Evolutionary conservation across 305 asterid genomes (phyloP).

Genomic region (Plantago lanceolata): DNA sequence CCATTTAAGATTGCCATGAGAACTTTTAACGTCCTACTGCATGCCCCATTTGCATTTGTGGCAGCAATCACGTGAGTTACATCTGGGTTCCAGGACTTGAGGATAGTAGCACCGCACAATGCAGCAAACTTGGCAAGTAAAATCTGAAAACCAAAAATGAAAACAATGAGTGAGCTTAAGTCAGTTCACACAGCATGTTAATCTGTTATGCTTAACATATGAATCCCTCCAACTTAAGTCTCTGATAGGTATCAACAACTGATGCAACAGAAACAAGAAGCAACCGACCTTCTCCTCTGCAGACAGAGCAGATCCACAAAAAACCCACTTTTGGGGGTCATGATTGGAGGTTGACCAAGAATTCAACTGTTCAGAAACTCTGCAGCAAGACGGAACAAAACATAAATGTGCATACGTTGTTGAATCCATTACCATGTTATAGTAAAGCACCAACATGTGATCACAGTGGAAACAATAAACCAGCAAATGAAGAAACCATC

Average conservation of each 20-base stretch:
- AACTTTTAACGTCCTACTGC: conserved; percentile 75
- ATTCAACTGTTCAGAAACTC: conserved; percentile 34
- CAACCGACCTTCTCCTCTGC: conserved; percentile 66
- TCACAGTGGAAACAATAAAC: neutral
- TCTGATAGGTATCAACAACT: neutral
- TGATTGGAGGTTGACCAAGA: conserved; percentile 42
- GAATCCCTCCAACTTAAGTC: neutral
- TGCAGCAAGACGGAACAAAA: conserved; percentile 33
- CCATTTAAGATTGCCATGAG: conserved; percentile 88
- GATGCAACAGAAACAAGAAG: conserved; percentile 14
- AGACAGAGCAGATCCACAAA: conserved; percentile 88
- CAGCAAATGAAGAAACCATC: neutral
- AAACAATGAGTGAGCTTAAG: conserved; percentile 24
- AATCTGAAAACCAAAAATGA: conserved; percentile 38
- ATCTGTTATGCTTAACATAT: conserved; percentile 1
- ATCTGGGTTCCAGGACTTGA: conserved; percentile 66
- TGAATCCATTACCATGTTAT: neutral
- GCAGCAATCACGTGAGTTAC: conserved; percentile 85
- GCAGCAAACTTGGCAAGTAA: conserved; percentile 50
- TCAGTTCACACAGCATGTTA: conserved; percentile 2
- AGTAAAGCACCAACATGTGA: neutral
- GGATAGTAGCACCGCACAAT: conserved; percentile 57
- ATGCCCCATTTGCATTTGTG: conserved; percentile 73
- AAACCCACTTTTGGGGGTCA: conserved; percentile 56
- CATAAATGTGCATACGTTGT: conserved; percentile 2